Base-by-base conservation (phyloP, 2,329 filamentous ascomycete species). In the Penicillium sp. region DNA sequence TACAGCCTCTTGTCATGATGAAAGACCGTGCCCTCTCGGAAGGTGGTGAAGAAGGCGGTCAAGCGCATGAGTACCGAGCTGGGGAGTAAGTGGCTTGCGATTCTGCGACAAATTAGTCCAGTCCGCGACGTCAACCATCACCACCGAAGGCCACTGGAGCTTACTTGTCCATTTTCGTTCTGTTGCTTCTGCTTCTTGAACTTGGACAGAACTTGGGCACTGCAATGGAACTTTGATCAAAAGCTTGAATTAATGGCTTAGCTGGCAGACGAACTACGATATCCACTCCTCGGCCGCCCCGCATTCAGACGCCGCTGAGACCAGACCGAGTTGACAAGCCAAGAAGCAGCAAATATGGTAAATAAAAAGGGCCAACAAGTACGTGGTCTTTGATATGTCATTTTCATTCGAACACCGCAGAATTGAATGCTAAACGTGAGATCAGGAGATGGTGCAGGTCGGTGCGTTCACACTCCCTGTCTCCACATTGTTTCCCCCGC, bases 371-470 rank as follows among this genome's bases (percentile, higher is more conserved):
- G 79, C 56, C 81, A 84, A 66, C 84, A 87, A 81, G 86, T 89
- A 73, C 66, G 77, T 69, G 35, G 45, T n/a, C 41, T 32, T 9
- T 34, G 32, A 43, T 41, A 3, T 9, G 18, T 18, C 18, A 18
- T 28, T 9, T 6, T 29, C 24, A 5, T 8, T 13, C 4, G n/a
- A 24, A 1, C 8, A 25, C 37, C 4, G 13, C 38, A n/a, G 43
- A 41, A 37, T 29, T 29, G 34, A 61, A 47, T 27, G 43, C 40
- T 46, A 43, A 26, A 6, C 5, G 34, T 26, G 7, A 13, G 4
- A 24, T n/a, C 47, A 97, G 89, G 93, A 98, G 80, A 98, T 98
- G 93, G 88, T 96, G 61, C 91, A 98, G 86, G 90, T 98, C 77
- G 91, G 93, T 97, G 85, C 79, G 84, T 86, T 64, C 2, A 18